Evolutionary conservation across 2,329 filamentous ascomycete genomes (phyloP).

Genomic region (Fusarium circinatum): DNA sequence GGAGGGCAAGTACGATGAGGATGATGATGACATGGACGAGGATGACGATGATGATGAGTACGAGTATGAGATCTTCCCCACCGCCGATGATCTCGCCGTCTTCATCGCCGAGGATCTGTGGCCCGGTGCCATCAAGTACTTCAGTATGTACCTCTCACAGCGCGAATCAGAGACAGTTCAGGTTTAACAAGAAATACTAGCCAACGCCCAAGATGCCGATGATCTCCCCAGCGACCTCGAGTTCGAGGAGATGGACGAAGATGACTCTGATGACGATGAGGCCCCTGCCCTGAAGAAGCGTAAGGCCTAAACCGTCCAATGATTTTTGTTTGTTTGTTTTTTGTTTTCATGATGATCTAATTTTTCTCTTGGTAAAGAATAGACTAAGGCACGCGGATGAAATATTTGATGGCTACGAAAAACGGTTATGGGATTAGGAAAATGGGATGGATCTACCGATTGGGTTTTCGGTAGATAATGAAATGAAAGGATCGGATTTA

Average conservation of each 20-base stretch:
- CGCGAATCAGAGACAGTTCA: constrained; percentile 1
- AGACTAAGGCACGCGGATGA: constrained; percentile 30
- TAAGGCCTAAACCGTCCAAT: constrained; percentile 49
- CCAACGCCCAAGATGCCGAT: constrained; percentile 72
- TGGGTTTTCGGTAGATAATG: constrained; percentile 15
- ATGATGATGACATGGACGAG: constrained; percentile 58
- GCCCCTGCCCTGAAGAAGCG: constrained; percentile 57
- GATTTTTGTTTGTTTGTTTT: not conserved
- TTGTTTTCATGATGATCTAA: constrained; percentile 16
- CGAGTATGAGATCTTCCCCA: constrained; percentile 86
- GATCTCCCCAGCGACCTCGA: constrained; percentile 72
- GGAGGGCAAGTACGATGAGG: constrained; percentile 58
- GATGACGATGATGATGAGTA: constrained; percentile 72
- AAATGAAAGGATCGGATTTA: constrained; percentile 10
- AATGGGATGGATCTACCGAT: constrained; percentile 7
- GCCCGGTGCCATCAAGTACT: constrained; percentile 89
- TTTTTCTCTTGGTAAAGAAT: constrained; percentile 36
- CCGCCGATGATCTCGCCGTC: constrained; percentile 84
- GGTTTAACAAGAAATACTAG: constrained; percentile 49
- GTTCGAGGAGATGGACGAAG: constrained; percentile 68
- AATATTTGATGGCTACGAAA: constrained; percentile 10
- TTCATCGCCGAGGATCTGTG: constrained; percentile 87
- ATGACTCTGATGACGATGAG: constrained; percentile 46
- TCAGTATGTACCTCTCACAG: constrained; percentile 70
- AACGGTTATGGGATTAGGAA: constrained; percentile 11